Base-by-base conservation (phyloP, 257 asterid genomes). In the Phtheirospermum japonicum region DNA sequence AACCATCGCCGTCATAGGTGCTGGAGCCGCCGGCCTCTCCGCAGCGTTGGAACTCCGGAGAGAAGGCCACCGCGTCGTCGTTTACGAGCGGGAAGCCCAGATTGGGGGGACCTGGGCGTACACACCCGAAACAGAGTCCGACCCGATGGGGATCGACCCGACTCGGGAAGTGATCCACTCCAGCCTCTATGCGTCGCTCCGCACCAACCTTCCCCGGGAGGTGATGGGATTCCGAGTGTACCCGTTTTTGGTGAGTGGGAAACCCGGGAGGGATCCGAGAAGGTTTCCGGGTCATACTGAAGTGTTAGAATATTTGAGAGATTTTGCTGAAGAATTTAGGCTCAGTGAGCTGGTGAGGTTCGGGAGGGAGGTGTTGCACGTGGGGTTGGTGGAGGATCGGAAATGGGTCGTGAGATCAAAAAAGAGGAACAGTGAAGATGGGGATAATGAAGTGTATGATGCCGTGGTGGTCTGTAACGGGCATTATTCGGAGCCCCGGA, bases 381-480 rank as follows among this genome's bases (percentile, higher is more conserved):
- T 89, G 55, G 83, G 78, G 31, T 46, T 74, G 76, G 57, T 45
- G 56, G 88, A 77, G 17, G 79, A 79, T 42, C 81, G 82, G 52
- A 82, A 80, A 68, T 89, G 96, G 99, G 58, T 73, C 30, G 88
- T 89, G 66, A 75, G 58, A 20, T 86, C 84, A 4, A 86, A 70
- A 36, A 68, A 61, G 68, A 72, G 57, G 28, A 48, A 63, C 20
- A 78, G 70, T 9, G 81, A 55, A 9, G 81, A 72, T 67, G 72
- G 30, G 28, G 68, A 49, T 57, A 66, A 71, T 59, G 90, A 83
- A 78, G 75, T 79, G 32, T 92, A 67, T 73, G 96, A 89, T 82
- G 99, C 97, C 69, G 99, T 92, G 49, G 96, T 92, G 10, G 76
- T 92, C 17, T 89, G 95, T 52, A 86, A 89, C 46, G 99, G 99